Conservation (phyloP, 1,284 basidiomycete species). For the Calocybe gambosa region DNA sequence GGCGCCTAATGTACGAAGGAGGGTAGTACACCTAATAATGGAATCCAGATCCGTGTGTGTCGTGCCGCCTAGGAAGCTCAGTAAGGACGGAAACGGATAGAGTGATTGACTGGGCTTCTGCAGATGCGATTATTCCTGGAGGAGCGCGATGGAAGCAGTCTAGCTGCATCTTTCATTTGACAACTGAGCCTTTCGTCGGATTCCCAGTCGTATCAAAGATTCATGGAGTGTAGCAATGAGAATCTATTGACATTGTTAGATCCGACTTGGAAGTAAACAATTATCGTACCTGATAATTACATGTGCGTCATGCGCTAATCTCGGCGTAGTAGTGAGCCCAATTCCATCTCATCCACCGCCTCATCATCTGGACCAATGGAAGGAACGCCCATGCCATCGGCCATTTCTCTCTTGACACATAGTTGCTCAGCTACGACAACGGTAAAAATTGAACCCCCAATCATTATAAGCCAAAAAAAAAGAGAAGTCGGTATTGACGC, state of each 20-base stretch:
- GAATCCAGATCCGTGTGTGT: neutral
- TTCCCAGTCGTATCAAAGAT: too few species aligned
- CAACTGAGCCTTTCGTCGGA: too few species aligned
- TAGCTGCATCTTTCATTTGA: too few species aligned
- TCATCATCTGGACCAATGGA: constrained; percentile 37
- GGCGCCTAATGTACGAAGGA: neutral
- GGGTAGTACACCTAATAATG: neutral
- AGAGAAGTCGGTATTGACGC: constrained; percentile 80
- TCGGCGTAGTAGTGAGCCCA: constrained; percentile 45
- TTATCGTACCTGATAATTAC: constrained; percentile 12
- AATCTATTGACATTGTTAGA: too few species aligned
- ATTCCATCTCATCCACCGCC: constrained; percentile 47
- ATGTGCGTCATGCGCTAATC: constrained; percentile 16
- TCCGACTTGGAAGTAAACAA: too few species aligned
- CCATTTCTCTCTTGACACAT: constrained; percentile 91
- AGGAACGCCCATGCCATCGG: constrained; percentile 67
- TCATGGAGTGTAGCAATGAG: too few species aligned
- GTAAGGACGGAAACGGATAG: too few species aligned
- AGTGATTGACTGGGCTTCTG: too few species aligned
- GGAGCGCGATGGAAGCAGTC: neutral
- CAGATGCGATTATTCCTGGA: neutral
- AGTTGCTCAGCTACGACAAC: constrained; percentile 85
- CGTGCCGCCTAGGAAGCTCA: neutral
- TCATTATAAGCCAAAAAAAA: constrained; percentile 85
- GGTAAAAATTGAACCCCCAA: constrained; percentile 65